A percentile compares a stretch with the other conserved stretches of the same genome.
phyloP scores from a whole-genome alignment of 2,329 filamentous ascomycete species.

The Amphichorda felina region DNA sequence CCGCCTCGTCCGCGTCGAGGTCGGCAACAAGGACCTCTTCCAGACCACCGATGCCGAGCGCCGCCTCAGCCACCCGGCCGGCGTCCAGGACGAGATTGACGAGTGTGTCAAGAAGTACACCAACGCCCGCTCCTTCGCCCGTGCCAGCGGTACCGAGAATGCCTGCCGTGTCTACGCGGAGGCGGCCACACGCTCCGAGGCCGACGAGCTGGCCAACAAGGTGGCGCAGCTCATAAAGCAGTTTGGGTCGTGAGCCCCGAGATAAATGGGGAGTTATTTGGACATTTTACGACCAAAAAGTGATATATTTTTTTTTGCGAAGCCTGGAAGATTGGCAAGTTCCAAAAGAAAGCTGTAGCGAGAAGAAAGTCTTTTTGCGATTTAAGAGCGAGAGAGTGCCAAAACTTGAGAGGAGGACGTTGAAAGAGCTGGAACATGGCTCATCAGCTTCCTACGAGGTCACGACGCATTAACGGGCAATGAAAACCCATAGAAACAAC shows the following conservation, averaged over 20 bases:
- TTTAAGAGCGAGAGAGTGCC: too few species aligned
- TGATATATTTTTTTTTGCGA: too few species aligned
- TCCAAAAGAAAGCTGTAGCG: too few species aligned
- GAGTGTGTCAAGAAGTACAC: constrained; percentile 81
- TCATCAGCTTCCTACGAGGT: too few species aligned
- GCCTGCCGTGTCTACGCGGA: constrained; percentile 94
- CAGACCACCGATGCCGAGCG: constrained; percentile 87
- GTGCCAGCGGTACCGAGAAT: constrained; percentile 91
- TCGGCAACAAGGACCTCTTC: constrained; percentile 79
- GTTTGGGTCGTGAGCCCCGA: not conserved
- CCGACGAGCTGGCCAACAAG: constrained; percentile 78
- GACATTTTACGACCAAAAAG: too few species aligned
- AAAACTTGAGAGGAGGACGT: too few species aligned
- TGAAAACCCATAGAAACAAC: too few species aligned
- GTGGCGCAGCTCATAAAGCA: constrained; percentile 64
- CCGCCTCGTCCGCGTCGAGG: constrained; percentile 85
- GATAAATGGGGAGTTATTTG: not conserved
- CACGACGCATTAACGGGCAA: too few species aligned
- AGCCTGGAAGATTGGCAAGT: too few species aligned
- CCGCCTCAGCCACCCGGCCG: constrained; percentile 65
- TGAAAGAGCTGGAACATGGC: too few species aligned
- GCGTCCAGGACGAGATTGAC: constrained; percentile 79
- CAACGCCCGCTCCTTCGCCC: constrained; percentile 78
- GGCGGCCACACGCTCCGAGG: constrained; percentile 77
- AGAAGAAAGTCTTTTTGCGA: too few species aligned